Evolutionary conservation across 768 basidiomycete genomes (phyloP).

Genomic region (Leccinum imitatum): DNA sequence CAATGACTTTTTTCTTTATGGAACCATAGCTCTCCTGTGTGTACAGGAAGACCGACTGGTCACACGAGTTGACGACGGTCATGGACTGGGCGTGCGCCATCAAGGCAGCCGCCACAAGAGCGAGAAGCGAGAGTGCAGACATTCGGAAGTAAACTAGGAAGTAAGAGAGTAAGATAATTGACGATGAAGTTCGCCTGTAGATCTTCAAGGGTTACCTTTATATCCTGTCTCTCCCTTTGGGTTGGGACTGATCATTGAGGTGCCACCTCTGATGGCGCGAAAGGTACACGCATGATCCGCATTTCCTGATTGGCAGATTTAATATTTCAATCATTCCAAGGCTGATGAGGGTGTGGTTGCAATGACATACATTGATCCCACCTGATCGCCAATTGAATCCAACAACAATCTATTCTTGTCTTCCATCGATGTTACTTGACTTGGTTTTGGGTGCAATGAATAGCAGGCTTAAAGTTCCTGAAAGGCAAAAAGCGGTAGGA

Average conservation of each 20-base stretch:
- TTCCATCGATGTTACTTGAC: neutral
- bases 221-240: neutral
- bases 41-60: slow-evolving; percentile 23
- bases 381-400: neutral
- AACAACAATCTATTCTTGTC: neutral
- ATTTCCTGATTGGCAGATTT: neutral
- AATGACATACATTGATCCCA: neutral
- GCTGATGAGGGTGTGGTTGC: neutral
- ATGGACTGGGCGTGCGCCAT: slow-evolving; percentile 23
- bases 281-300: neutral
- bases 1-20: slow-evolving; percentile 20
- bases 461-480: neutral
- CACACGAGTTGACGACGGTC: slow-evolving; percentile 22
- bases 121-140: slow-evolving; percentile 10
- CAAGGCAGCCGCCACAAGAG: slow-evolving; percentile 1
- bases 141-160: neutral
- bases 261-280: neutral
- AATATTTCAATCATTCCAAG: neutral
- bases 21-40: slow-evolving; percentile 24
- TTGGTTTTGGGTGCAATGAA: neutral
- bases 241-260: neutral
- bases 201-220: neutral
- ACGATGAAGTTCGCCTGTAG: neutral
- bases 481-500: neutral
- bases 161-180: neutral